Conservation (phyloP, 2,329 filamentous ascomycete species). For the Stagonosporopsis chrysanthemi region DNA sequence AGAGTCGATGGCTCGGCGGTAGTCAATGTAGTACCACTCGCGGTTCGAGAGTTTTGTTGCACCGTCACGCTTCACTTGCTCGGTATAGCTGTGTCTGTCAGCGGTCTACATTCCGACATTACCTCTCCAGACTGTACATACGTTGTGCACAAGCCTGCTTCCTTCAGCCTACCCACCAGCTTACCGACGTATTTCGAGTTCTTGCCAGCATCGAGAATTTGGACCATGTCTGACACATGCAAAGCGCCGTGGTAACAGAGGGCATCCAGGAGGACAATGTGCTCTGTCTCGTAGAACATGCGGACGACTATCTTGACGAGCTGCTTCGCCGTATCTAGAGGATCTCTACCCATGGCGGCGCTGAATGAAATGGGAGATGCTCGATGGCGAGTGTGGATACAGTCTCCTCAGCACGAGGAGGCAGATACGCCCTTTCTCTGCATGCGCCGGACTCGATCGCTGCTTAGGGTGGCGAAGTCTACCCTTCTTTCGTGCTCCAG, state of each 20-base stretch:
- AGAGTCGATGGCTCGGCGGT: conserved; percentile 90
- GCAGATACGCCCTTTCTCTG: conserved; percentile 14
- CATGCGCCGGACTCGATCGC: conserved; percentile 15
- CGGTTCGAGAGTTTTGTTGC: conserved; percentile 82
- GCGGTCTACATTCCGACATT: conserved; percentile 5
- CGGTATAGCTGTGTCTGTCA: conserved; percentile 64
- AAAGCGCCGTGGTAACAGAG: conserved; percentile 78
- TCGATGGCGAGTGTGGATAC: background rate
- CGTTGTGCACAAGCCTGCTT: conserved; percentile 85
- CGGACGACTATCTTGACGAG: conserved; percentile 87
- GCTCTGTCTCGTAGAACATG: conserved; percentile 85
- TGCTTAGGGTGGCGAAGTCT: conserved; percentile 6
- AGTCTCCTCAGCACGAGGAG: conserved; percentile 13
- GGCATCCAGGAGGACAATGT: conserved; percentile 83
- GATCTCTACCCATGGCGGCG: conserved; percentile 47
- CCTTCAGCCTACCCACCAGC: conserved; percentile 81
- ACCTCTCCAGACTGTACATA: conserved; percentile 55
- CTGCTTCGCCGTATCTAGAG: conserved; percentile 73
- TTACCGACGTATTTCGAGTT: conserved; percentile 93
- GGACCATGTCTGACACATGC: conserved; percentile 85
- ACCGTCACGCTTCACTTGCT: conserved; percentile 79
- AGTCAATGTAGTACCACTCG: conserved; percentile 98
- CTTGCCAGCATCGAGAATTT: conserved; percentile 75
- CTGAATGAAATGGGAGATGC: conserved; percentile 1
- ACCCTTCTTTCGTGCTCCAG: background rate